These are phyloP conservation scores for Eucalyptus erythrocorys DNA, from an alignment of 345 rosid species.

Conservation along the genomic window DNA sequence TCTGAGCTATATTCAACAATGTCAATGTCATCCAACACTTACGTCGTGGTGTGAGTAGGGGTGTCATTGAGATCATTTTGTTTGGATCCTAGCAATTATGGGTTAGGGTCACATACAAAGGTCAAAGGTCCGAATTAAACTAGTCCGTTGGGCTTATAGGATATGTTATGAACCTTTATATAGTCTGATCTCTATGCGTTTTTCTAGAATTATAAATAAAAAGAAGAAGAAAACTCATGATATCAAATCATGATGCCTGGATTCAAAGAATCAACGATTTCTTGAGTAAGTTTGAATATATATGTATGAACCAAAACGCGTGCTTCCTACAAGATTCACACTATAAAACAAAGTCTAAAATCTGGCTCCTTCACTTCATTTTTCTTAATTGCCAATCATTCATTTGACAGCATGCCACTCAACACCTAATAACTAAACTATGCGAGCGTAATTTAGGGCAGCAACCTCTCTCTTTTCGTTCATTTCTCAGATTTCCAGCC, in stretches of 20 bases:
- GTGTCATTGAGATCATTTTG: neutral
- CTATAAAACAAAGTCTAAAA: neutral
- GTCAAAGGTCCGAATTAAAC: neutral
- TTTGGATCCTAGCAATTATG: neutral
- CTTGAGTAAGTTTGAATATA: fast-evolving
- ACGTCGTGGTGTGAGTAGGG: conserved; percentile 98
- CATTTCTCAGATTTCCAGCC: neutral
- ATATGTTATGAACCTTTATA: neutral
- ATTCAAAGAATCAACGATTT: neutral
- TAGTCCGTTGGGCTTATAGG: neutral
- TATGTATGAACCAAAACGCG: neutral
- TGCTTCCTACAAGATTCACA: neutral
- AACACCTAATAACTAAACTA: neutral
- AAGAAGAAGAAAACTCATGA: neutral
- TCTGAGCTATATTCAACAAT: conserved; percentile 81
- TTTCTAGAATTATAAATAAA: neutral
- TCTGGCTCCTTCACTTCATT: neutral
- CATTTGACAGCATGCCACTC: neutral
- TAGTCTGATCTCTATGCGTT: fast-evolving
- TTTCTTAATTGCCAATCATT: neutral
- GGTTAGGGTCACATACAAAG: too few species aligned
- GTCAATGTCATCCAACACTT: conserved; percentile 80
- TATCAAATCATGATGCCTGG: neutral
- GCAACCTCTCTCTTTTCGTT: neutral
- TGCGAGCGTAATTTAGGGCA: neutral